phyloP scores from a whole-genome alignment of 352 stramenopile species.

The Halophytophthora batemanensis region DNA sequence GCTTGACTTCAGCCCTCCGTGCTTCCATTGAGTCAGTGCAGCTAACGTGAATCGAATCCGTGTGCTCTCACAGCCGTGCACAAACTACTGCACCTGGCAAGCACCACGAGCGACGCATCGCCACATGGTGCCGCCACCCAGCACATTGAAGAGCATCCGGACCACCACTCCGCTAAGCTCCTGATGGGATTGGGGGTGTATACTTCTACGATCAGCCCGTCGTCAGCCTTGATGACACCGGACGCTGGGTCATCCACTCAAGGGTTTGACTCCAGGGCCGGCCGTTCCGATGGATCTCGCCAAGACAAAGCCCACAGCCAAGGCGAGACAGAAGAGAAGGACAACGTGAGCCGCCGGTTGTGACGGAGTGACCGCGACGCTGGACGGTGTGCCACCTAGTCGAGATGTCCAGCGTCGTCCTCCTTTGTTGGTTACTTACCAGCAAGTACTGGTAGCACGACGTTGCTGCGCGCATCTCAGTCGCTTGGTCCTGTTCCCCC shows the following conservation, averaged over 20 bases:
- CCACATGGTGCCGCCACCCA: neutral
- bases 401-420: no score
- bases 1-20: neutral
- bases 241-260: slow-evolving; percentile 8
- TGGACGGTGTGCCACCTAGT: no score
- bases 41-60: neutral
- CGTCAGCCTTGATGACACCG: slow-evolving; percentile 7
- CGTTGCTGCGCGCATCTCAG: no score
- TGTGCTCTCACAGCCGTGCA: slow-evolving; percentile 16
- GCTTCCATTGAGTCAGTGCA: slow-evolving; percentile 4
- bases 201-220: slow-evolving; percentile 16
- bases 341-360: neutral
- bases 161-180: slow-evolving; percentile 54
- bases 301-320: slow-evolving; percentile 8
- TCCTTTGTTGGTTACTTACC: no score
- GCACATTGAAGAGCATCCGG: slow-evolving; percentile 17
- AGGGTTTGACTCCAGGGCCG: slow-evolving; percentile 8
- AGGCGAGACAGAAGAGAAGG: slow-evolving; percentile 6
- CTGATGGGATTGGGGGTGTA: slow-evolving; percentile 50
- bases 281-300: neutral
- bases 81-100: slow-evolving; percentile 28
- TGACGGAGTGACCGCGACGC: no score
- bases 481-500: no score
- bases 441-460: no score
- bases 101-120: slow-evolving; percentile 10